Percentiles rank a stretch among this genome's conserved stretches.
Evolutionary conservation across 495 filamentous ascomycete genomes (phyloP).

Genomic region (Podospora pseudoanserina): DNA sequence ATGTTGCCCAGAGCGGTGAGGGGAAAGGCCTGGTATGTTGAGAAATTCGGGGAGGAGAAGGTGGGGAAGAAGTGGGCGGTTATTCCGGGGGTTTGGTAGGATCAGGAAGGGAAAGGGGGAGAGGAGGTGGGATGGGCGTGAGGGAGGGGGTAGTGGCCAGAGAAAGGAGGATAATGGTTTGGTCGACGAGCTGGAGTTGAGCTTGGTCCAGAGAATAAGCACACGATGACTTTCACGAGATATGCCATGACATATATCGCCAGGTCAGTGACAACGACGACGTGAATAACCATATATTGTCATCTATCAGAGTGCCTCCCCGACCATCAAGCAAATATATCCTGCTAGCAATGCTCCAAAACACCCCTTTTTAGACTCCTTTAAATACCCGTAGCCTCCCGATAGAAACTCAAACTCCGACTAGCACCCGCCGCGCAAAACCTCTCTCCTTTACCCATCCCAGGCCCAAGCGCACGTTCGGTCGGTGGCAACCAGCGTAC

Average conservation of each 20-base stretch:
- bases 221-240: no score
- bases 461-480: constrained; percentile 31
- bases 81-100: constrained; percentile 68
- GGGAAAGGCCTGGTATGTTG: constrained; percentile 82
- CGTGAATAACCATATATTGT: not conserved
- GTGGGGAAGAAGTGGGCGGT: constrained; percentile 74
- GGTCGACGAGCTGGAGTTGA: no score
- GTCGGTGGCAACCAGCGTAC: constrained; percentile 85
- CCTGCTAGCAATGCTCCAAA: not conserved
- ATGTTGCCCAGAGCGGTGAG: constrained; percentile 87
- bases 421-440: constrained; percentile 85
- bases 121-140: no score
- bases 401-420: constrained; percentile 77
- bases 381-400: constrained; percentile 79
- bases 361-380: not conserved
- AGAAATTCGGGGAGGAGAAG: constrained; percentile 77
- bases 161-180: not conserved
- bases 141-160: not conserved
- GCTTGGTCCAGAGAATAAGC: no score
- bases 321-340: not conserved
- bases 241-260: not conserved
- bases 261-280: not conserved
- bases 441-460: constrained; percentile 66
- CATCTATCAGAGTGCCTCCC: not conserved
- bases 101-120: not conserved